Evolutionary conservation across 2,329 filamentous ascomycete genomes (phyloP), one percentile per base, ranked within the genome.

Genomic region (Pestalotiopsis sp.): DNA sequence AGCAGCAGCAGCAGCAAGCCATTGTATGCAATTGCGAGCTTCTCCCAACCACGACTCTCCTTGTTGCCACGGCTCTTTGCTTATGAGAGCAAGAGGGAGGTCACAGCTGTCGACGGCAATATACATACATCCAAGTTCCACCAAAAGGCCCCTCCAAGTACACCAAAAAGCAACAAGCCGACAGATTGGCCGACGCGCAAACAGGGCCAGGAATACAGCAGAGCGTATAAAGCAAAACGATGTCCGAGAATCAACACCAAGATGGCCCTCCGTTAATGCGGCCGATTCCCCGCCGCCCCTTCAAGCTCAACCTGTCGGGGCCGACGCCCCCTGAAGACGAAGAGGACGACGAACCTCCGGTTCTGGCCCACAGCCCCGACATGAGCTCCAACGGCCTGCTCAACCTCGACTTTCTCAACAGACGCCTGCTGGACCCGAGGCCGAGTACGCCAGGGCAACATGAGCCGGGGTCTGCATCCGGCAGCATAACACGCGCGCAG

Each of bases 281-380:
- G 63, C 93, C 93, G 5, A 87, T 91, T 70, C 92, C 93, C 25
- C 89, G 91, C 69, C 89, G 93, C 59, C 87, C 91, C 17, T 95
- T 95, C 81, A 87, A 91, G 38, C 79, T 91, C 69, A 85, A 85
- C 68, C 81, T 85, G 60, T 80, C 80, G 66, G 82, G 79, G 70
- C 80, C 82, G 49, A 85, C 83, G 9, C 84, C 85, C 6, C 83
- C 83, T 1, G 78, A 78, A 36, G 78, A 82, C 65, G 76, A 78
- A 27, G 75, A 80, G 52, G 77, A 79, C 36, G 23, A 75, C 79
- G 67, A 71, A 75, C 17, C 74, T 81, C 38, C 76, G 56, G 20
- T 23, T 14, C 7, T 57, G 40, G n/a, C 78, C 20, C 25, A 25
- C 31, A 79, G 75, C 69, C 80, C 83, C 66, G 83, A 81, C 72